phyloP scores from a whole-genome alignment of 2,329 filamentous ascomycete species.

The Parastagonospora nodorum region DNA sequence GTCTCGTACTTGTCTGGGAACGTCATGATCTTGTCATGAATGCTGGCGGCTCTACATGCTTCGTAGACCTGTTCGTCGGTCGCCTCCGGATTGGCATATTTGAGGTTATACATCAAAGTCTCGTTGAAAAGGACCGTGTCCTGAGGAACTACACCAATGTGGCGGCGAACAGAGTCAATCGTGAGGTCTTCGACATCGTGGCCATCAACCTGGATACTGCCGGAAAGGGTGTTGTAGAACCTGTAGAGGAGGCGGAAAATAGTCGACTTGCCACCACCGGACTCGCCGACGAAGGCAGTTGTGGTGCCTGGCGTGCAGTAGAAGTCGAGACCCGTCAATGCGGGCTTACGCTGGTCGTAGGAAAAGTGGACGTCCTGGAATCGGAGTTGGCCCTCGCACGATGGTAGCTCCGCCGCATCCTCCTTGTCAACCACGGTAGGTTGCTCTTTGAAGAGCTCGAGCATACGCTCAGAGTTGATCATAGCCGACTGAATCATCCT shows the following conservation, averaged over 20 bases:
- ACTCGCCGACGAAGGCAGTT: conserved; percentile 94
- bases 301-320: conserved; percentile 87
- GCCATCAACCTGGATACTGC: conserved; percentile 83
- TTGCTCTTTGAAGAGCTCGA: conserved; percentile 95
- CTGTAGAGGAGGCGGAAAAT: conserved; percentile 94
- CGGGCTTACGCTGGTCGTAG: conserved; percentile 85
- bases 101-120: conserved; percentile 90
- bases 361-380: conserved; percentile 91
- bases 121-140: conserved; percentile 97
- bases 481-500: conserved; percentile 93
- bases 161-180: conserved; percentile 87
- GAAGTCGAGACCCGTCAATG: conserved; percentile 82
- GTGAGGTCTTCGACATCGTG: conserved; percentile 83
- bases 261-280: conserved; percentile 95
- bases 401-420: conserved; percentile 64
- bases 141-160: conserved; percentile 96
- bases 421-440: conserved; percentile 85
- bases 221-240: conserved; percentile 86
- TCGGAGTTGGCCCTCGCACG: conserved; percentile 79
- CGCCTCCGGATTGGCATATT: conserved; percentile 81
- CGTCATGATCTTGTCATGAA: conserved; percentile 87
- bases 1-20: conserved; percentile 90
- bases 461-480: conserved; percentile 93
- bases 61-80: conserved; percentile 81
- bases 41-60: conserved; percentile 84